phyloP scores from a whole-genome alignment of 1,284 basidiomycete species.

The Ceraceosorus bombacis region DNA sequence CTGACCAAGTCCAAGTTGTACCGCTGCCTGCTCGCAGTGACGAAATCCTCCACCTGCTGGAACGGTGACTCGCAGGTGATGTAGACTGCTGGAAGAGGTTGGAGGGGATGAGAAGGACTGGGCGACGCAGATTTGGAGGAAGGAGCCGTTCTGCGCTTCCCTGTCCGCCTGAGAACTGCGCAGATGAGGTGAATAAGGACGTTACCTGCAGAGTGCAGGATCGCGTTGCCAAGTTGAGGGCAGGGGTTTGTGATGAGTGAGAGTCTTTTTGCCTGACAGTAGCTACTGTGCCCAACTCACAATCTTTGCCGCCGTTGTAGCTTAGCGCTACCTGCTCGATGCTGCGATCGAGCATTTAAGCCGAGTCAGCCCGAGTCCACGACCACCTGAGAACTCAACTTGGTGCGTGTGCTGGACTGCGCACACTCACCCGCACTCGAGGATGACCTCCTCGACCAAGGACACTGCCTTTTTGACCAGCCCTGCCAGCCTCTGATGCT shows the following conservation, averaged over 20 bases:
- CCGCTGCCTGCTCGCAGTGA: constrained; percentile 57
- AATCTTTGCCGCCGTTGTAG: constrained; percentile 98
- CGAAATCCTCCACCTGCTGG: constrained; percentile 73
- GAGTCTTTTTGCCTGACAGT: too few relatives aligned
- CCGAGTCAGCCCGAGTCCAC: not conserved
- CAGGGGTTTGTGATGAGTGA: not conserved
- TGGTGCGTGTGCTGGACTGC: not conserved
- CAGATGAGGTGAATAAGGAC: constrained; percentile 85
- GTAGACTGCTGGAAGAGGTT: constrained; percentile 65
- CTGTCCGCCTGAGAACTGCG: constrained; percentile 52
- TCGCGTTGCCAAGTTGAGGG: not conserved
- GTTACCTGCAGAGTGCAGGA: constrained; percentile 55
- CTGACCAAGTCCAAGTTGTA: constrained; percentile 75
- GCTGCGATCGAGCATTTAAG: constrained; percentile 54
- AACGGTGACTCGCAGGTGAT: constrained; percentile 87
- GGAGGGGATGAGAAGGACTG: constrained; percentile 53
- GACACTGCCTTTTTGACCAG: constrained; percentile 28
- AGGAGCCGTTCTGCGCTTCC: too few relatives aligned
- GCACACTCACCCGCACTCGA: constrained; percentile 25
- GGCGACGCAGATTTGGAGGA: too few relatives aligned
- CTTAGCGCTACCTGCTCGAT: constrained; percentile 57
- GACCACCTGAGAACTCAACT: not conserved
- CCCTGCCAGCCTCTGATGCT: constrained; percentile 21
- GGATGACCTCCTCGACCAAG: constrained; percentile 34
- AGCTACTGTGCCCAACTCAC: not conserved